Conservation (phyloP, 164 flowering plant species). For the Sextonia rubra region DNA sequence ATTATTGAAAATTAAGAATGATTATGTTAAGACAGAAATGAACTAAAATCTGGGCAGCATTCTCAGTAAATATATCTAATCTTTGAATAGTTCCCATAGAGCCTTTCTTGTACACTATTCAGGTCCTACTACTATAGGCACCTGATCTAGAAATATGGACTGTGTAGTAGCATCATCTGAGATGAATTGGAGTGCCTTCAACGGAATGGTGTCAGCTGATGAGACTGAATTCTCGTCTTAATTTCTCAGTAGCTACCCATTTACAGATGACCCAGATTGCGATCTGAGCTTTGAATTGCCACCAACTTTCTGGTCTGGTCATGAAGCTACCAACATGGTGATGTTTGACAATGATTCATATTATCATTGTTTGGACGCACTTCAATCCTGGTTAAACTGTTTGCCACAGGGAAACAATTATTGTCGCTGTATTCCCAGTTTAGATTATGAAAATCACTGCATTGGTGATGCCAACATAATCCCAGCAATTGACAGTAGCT, state of each 20-base stretch:
- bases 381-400: conserved; percentile 4
- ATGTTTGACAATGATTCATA: conserved; percentile 22
- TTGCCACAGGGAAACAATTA: conserved; percentile 21
- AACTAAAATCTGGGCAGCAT: conserved; percentile 35
- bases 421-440: conserved; percentile 17
- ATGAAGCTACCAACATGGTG: conserved; percentile 14
- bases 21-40: neutral
- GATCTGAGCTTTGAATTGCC: conserved; percentile 17
- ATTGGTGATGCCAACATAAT: conserved; percentile 17
- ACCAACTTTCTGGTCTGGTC: conserved; percentile 19
- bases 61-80: conserved; percentile 19
- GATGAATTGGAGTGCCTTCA: conserved; percentile 43
- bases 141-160: conserved; percentile 39
- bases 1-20: conserved; percentile 18
- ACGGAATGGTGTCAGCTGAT: conserved; percentile 37
- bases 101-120: neutral
- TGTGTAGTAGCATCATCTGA: conserved; percentile 34
- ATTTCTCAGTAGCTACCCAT: conserved; percentile 34
- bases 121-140: too few relatives aligned
- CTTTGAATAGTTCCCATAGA: neutral
- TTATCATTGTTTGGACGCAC: conserved; percentile 18
- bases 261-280: conserved; percentile 18
- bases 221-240: conserved; percentile 75
- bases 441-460: conserved; percentile 25
- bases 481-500: conserved; percentile 12